Percentiles rank a stretch among this genome's conserved stretches.
Evolutionary conservation across 306 rosid species (phyloP).

Genomic region (Trifolium dubium): DNA sequence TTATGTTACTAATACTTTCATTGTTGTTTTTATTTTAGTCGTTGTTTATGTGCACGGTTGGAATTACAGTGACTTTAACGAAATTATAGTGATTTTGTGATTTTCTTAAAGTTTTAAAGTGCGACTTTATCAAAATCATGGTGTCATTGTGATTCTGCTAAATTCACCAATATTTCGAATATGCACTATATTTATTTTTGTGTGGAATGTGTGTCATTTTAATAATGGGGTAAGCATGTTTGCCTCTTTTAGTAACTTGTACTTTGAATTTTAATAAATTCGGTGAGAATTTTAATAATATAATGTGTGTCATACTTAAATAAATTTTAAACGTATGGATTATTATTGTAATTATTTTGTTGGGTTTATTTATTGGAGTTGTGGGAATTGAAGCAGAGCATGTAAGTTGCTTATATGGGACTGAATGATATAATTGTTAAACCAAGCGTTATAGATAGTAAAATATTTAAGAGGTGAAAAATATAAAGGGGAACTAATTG

Average conservation of each 20-base stretch:
- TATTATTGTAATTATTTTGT: background rate
- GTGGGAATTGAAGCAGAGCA: background rate
- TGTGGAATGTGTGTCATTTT: conserved; percentile 6
- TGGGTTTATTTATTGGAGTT: background rate
- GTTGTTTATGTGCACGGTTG: background rate
- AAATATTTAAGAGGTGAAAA: too few species aligned
- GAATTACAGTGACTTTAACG: background rate
- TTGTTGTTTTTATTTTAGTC: conserved; percentile 4
- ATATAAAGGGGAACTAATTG: too few species aligned
- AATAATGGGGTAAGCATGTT: conserved; percentile 39
- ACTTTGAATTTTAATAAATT: background rate
- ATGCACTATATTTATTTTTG: background rate
- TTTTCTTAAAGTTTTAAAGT: background rate
- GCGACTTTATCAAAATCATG: too few species aligned
- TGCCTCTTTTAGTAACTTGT: conserved; percentile 23
- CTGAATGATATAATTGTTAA: too few species aligned
- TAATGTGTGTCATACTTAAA: background rate
- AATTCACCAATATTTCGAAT: background rate
- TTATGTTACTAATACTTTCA: background rate
- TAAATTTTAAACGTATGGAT: conserved; percentile 15
- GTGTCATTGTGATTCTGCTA: background rate
- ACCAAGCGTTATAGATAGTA: too few species aligned
- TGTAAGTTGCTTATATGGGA: background rate
- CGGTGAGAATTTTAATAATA: background rate
- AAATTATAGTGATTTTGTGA: background rate